Base-by-base conservation (phyloP, 805 yeast species). In the Yarrowia sp. region DNA sequence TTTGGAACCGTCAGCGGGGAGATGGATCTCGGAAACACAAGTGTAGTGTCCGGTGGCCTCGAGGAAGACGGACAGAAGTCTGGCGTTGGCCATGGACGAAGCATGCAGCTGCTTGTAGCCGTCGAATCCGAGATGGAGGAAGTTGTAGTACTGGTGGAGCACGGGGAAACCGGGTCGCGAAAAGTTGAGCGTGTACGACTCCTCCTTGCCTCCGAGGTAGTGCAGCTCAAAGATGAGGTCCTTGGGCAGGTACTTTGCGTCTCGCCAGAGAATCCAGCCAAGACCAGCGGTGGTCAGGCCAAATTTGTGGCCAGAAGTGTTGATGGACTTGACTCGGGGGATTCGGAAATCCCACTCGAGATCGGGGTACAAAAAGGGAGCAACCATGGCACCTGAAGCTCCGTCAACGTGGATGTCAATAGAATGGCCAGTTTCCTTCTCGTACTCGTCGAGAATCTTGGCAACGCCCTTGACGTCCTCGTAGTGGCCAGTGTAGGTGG, bases 131-230 rank as follows among this genome's bases (percentile, higher is more conserved):
- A 87, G 81, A 49, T 86, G 81, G 73, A 92, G 79, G 73, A 92
- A 87, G 77, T 90, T 89, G 82, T 81, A 92, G 82, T 92, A 93
- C 79, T 92, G 97, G 75, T 89, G 92, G 71, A 92, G 82, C 41
- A 93, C 93, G 70, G 93, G 97, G 85, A 86, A 90, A 1, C 97
- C 97, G 8, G 98, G 95, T 77, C 97, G 87, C 8, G 97, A 90
- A 79, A 92, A 92, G 80, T 92, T 92, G 77, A 92, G 83, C 46
- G 88, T 91, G 81, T 87, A 93, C 35, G 95, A 89, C 78, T 89
- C 94, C 78, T 92, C 97, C 7, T 88, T 83, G 26, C 97, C 96
- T 42, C 98, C 98, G 49, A 92, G 82, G 78, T 92, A 92, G 76
- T 88, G 87, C 75, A 92, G 82, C 72, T 89, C 88, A 80, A 92